Percentiles rank a stretch among this genome's conserved stretches.
phyloP scores from a whole-genome alignment of 257 asterid species.

The Solanum appendiculatum region DNA sequence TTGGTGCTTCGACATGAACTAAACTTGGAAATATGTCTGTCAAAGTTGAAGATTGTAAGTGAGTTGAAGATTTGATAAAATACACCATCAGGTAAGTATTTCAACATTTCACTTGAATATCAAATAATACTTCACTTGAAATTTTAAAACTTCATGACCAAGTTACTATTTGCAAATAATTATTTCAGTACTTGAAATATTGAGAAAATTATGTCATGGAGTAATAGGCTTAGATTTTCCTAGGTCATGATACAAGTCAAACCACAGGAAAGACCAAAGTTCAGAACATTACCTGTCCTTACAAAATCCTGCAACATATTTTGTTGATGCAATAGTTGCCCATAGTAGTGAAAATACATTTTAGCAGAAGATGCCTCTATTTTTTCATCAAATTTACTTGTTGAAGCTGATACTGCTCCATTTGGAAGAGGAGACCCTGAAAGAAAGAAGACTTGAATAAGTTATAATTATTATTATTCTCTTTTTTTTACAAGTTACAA shows the following conservation, averaged over 20 bases:
- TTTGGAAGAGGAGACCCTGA: conserved; percentile 58
- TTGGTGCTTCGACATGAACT: not conserved
- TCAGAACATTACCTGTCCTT: conserved; percentile 64
- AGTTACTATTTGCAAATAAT: not conserved
- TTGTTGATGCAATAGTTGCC: conserved; percentile 97
- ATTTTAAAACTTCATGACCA: not conserved
- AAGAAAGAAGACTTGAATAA: not conserved
- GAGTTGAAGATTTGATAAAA: not conserved
- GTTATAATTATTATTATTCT: not conserved
- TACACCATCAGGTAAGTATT: not conserved
- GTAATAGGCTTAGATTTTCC: not conserved
- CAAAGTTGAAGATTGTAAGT: not conserved
- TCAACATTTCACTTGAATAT: not conserved
- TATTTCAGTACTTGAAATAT: not conserved
- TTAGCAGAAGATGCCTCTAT: conserved; percentile 95
- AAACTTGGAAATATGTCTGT: not conserved
- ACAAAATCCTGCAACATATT: conserved; percentile 99
- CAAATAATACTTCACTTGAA: not conserved
- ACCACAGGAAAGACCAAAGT: not conserved
- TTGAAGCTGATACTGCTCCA: conserved; percentile 41
- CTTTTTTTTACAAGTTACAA: not conserved
- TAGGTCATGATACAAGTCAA: not conserved
- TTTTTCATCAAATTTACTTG: conserved; percentile 88
- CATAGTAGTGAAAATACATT: conserved; percentile 98
- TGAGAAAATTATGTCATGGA: not conserved